These are phyloP conservation scores for Tuber brumale DNA, from an alignment of 495 filamentous ascomycete genomes.

Conservation along the genomic window DNA sequence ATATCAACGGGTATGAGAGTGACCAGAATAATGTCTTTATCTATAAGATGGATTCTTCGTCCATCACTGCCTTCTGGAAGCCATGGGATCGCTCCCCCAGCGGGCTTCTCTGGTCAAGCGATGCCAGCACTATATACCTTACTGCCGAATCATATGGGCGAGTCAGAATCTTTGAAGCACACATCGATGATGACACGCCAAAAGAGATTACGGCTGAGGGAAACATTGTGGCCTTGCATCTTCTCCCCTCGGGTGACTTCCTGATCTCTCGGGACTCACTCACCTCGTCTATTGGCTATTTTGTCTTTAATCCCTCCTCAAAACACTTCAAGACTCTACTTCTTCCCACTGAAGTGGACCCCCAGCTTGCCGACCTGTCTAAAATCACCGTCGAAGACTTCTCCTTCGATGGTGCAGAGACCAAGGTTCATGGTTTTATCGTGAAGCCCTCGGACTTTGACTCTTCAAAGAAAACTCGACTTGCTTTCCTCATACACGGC, in stretches of 20 bases:
- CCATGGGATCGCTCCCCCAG: constrained; percentile 67
- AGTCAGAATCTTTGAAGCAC: constrained; percentile 58
- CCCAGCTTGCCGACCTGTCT: constrained; percentile 54
- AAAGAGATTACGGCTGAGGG: constrained; percentile 56
- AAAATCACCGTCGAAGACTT: constrained; percentile 60
- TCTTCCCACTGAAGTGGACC: constrained; percentile 43
- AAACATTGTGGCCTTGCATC: constrained; percentile 54
- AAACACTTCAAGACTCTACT: constrained; percentile 56
- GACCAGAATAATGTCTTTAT: constrained; percentile 72
- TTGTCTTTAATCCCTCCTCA: constrained; percentile 44
- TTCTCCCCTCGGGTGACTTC: constrained; percentile 52
- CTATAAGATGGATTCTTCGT: constrained; percentile 22
- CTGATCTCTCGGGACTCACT: constrained; percentile 61
- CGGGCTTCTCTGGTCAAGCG: constrained; percentile 57
- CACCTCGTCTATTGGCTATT: constrained; percentile 43
- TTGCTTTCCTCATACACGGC: constrained; percentile 80
- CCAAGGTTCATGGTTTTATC: constrained; percentile 69
- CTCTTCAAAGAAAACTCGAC: constrained; percentile 64
- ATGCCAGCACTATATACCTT: constrained; percentile 59
- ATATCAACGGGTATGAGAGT: constrained; percentile 74
- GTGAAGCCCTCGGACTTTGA: constrained; percentile 76
- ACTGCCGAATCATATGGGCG: constrained; percentile 61
- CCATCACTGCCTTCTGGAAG: constrained; percentile 46
- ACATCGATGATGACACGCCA: constrained; percentile 50
- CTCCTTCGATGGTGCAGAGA: constrained; percentile 59